A percentile compares a stretch with the other conserved stretches of the same genome.
These are phyloP conservation scores for Trichoderma sp. DNA, from an alignment of 2,329 filamentous ascomycete genomes.

Conservation along the genomic window DNA sequence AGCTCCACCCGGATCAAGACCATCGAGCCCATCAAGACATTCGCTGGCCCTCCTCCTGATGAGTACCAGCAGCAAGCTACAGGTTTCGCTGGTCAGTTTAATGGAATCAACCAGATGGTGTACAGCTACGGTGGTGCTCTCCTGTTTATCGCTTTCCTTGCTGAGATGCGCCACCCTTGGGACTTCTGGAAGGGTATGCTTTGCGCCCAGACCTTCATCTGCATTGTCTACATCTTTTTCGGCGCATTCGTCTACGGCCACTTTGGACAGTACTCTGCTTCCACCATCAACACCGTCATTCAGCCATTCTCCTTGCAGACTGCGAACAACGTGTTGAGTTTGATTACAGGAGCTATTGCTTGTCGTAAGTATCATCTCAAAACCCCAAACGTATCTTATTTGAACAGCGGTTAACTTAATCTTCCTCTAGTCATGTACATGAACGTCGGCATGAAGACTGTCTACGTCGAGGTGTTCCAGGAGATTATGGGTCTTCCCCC, in stretches of 20 bases:
- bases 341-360: slow-evolving; percentile 18
- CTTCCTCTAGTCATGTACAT: slow-evolving; percentile 17
- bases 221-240: slow-evolving; percentile 22
- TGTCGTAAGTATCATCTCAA: slow-evolving; percentile 13
- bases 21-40: slow-evolving; percentile 4
- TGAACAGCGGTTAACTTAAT: neutral
- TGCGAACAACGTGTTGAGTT: slow-evolving; percentile 12
- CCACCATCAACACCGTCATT: slow-evolving; percentile 18
- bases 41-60: slow-evolving; percentile 13
- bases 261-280: slow-evolving; percentile 22
- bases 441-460: slow-evolving; percentile 22
- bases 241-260: slow-evolving; percentile 22
- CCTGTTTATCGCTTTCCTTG: slow-evolving; percentile 18
- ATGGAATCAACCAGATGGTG: slow-evolving; percentile 22
- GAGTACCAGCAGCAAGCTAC: slow-evolving; percentile 19
- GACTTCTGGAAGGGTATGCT: slow-evolving; percentile 23
- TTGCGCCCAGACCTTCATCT: slow-evolving; percentile 21
- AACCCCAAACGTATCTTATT: too few relatives aligned
- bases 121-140: slow-evolving; percentile 20
- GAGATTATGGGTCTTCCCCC: slow-evolving; percentile 13
- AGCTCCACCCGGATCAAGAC: slow-evolving; percentile 5
- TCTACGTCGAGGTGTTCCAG: slow-evolving; percentile 20
- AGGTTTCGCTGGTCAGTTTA: slow-evolving; percentile 19
- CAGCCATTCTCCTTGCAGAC: slow-evolving; percentile 12
- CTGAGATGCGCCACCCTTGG: slow-evolving; percentile 20